Conservation (phyloP, 169 alveolate species). For the Plasmodium billcollinsi region DNA sequence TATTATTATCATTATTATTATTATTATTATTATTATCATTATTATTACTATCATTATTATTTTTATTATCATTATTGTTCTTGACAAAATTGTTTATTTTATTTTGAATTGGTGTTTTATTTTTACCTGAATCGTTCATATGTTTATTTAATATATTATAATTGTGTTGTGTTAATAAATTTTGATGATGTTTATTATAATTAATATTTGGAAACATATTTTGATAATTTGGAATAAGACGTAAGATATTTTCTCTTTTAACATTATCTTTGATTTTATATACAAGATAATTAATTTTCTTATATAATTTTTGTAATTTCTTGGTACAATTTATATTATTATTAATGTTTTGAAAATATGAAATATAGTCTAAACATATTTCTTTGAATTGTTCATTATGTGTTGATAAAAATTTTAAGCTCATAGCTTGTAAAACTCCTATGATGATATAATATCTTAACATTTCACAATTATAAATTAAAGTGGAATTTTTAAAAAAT, state of each 20-base stretch:
- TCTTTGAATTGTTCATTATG: slow-evolving; percentile 61
- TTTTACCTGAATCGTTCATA: background rate
- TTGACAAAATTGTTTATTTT: background rate
- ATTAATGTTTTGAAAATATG: slow-evolving; percentile 66
- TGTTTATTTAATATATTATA: background rate
- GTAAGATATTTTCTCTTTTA: background rate
- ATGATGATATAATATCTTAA: slow-evolving; percentile 66
- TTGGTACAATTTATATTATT: slow-evolving; percentile 16
- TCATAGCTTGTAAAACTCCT: slow-evolving; percentile 70
- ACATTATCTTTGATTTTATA: slow-evolving; percentile 45
- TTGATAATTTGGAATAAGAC: slow-evolving; percentile 9
- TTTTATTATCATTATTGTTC: no score
- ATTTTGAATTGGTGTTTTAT: background rate
- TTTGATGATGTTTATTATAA: slow-evolving; percentile 33
- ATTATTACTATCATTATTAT: no score
- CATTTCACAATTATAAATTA: slow-evolving; percentile 72
- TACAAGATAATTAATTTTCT: slow-evolving; percentile 26
- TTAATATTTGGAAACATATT: slow-evolving; percentile 29
- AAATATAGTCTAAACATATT: slow-evolving; percentile 70
- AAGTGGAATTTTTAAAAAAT: slow-evolving; percentile 11
- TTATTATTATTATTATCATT: no score
- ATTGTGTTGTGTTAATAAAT: slow-evolving; percentile 1
- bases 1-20: no score
- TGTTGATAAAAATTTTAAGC: slow-evolving; percentile 61
- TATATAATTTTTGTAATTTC: slow-evolving; percentile 41